A percentile compares a stretch with the other conserved stretches of the same genome.
These are phyloP conservation scores for Boletellus sp. DNA, from an alignment of 768 basidiomycete species.

Conservation along the genomic window DNA sequence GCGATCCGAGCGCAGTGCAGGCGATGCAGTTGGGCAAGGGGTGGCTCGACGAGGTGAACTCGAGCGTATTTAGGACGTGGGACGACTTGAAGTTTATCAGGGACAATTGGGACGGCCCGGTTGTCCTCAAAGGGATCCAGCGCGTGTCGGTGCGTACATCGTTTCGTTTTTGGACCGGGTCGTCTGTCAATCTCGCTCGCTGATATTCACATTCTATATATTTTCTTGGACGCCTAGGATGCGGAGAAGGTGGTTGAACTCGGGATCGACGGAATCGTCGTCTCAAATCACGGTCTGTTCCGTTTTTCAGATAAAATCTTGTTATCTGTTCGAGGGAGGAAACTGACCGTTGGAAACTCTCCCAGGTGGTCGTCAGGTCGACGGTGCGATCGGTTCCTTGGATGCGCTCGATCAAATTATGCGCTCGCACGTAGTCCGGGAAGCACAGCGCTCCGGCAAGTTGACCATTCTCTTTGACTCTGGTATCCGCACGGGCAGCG, in stretches of 20 bases:
- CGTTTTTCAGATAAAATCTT: neutral
- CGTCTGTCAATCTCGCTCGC: no score
- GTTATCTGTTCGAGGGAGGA: neutral
- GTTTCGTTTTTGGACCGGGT: neutral
- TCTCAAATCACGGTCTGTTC: slow-evolving; percentile 39
- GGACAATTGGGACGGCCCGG: slow-evolving; percentile 73
- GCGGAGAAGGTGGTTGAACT: slow-evolving; percentile 46
- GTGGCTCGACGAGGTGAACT: slow-evolving; percentile 63
- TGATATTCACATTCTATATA: neutral
- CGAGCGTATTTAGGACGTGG: slow-evolving; percentile 65
- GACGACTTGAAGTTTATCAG: slow-evolving; percentile 65
- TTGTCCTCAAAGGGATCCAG: slow-evolving; percentile 78
- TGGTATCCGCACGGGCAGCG: slow-evolving; percentile 79
- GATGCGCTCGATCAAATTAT: slow-evolving; percentile 69
- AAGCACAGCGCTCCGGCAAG: slow-evolving; percentile 57
- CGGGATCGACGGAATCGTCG: slow-evolving; percentile 44
- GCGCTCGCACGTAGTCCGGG: slow-evolving; percentile 53
- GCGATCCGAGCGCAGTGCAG: slow-evolving; percentile 42
- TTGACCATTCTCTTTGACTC: slow-evolving; percentile 66
- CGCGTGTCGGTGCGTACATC: slow-evolving; percentile 45
- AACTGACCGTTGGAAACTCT: neutral
- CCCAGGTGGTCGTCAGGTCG: slow-evolving; percentile 70
- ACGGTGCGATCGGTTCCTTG: slow-evolving; percentile 75
- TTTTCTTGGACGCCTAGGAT: slow-evolving; percentile 30
- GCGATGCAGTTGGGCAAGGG: slow-evolving; percentile 48